A percentile compares a stretch with the other conserved stretches of the same genome.
Evolutionary conservation across 2,329 filamentous ascomycete genomes (phyloP).

Genomic region (Fusarium hainanense): DNA sequence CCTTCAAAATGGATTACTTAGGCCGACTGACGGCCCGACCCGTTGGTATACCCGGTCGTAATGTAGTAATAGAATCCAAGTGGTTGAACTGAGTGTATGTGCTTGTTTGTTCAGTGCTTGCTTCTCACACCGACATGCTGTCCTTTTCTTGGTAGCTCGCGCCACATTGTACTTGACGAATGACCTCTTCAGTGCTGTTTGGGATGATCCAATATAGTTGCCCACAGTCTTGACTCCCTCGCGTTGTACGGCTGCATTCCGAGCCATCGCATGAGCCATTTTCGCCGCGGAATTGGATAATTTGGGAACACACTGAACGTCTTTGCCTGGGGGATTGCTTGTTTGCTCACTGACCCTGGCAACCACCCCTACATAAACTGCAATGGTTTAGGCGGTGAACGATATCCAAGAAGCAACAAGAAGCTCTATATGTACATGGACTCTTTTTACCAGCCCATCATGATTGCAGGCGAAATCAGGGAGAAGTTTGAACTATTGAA

Average conservation of each 20-base stretch:
- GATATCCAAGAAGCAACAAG: constrained; percentile 35
- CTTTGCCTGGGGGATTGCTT: constrained; percentile 20
- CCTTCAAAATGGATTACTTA: constrained; percentile 17
- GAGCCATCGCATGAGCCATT: constrained; percentile 44
- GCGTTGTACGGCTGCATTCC: constrained; percentile 33
- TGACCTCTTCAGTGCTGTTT: constrained; percentile 16
- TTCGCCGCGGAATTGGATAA: constrained; percentile 40
- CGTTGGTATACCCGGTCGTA: constrained; percentile 41
- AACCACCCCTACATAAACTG: constrained; percentile 32
- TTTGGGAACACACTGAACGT: constrained; percentile 23
- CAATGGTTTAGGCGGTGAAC: constrained; percentile 41
- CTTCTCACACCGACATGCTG: constrained; percentile 39
- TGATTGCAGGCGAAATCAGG: constrained; percentile 26
- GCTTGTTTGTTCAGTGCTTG: neutral
- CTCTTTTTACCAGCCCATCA: constrained; percentile 37
- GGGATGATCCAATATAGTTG: constrained; percentile 3
- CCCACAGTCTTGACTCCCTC: constrained; percentile 23
- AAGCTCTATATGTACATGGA: constrained; percentile 13
- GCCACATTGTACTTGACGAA: constrained; percentile 18
- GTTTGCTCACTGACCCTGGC: constrained; percentile 35
- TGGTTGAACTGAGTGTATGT: constrained; percentile 5
- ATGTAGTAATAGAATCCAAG: neutral
- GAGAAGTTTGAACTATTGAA: constrained; percentile 26
- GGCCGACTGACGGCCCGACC: constrained; percentile 44
- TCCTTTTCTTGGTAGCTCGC: constrained; percentile 12